Conservation (phyloP, 805 yeast species). For the Zygotorulaspora chibaensis region DNA sequence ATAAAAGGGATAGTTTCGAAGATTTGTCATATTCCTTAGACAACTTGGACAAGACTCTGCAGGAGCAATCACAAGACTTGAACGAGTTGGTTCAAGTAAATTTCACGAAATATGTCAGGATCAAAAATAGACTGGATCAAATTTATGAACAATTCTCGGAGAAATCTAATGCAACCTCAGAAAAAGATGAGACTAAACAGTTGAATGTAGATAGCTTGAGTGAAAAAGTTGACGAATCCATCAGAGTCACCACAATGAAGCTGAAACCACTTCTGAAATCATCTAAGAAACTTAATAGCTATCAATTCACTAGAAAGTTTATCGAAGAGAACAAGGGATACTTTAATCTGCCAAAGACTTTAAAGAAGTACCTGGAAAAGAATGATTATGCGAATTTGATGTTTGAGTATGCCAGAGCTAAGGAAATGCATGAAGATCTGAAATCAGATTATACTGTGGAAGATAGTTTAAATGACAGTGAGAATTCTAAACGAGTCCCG, state of each 20-base stretch:
- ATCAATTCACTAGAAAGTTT: conserved; percentile 46
- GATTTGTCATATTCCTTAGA: conserved; percentile 47
- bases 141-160: conserved; percentile 50
- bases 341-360: conserved; percentile 52
- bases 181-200: conserved; percentile 27
- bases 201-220: conserved; percentile 36
- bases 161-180: conserved; percentile 29
- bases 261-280: conserved; percentile 57
- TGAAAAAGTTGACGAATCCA: conserved; percentile 46
- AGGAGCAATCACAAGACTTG: conserved; percentile 46
- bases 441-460: conserved; percentile 10
- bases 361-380: conserved; percentile 41
- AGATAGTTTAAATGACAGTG: conserved; percentile 23
- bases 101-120: conserved; percentile 58
- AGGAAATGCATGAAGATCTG: conserved; percentile 25
- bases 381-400: conserved; percentile 57
- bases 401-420: conserved; percentile 53
- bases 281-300: conserved; percentile 44
- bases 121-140: conserved; percentile 59
- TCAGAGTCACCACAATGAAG: conserved; percentile 47
- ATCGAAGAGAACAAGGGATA: conserved; percentile 50
- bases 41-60: conserved; percentile 46
- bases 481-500: conserved; percentile 24
- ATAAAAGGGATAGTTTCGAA: conserved; percentile 49
- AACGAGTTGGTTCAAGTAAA: conserved; percentile 52